These are phyloP conservation scores for Fragilariopsis cylindrus DNA, from an alignment of 108 stramenopile species.

Conservation along the genomic window DNA sequence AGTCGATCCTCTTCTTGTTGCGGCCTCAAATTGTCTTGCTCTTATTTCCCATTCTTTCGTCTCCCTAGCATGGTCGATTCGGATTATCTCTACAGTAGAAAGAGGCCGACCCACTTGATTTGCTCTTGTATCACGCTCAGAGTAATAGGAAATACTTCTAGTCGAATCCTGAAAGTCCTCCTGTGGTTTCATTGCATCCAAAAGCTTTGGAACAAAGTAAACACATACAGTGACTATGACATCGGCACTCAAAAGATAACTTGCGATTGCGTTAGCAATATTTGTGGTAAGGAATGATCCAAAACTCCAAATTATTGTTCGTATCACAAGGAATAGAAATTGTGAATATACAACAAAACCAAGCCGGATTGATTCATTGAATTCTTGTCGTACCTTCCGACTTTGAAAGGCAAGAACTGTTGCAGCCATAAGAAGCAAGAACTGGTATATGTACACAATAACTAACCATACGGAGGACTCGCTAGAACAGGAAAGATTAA, in stretches of 20 bases:
- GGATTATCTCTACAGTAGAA: no score
- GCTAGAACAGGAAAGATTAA: slow-evolving; percentile 18
- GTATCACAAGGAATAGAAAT: slow-evolving; percentile 19
- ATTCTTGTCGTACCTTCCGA: slow-evolving; percentile 25
- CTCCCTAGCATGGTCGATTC: no score
- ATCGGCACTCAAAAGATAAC: slow-evolving; percentile 17
- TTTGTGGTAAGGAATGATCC: neutral
- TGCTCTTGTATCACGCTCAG: no score
- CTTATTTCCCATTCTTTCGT: no score
- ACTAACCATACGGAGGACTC: slow-evolving; percentile 5
- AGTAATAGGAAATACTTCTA: no score
- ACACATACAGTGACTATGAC: slow-evolving; percentile 11
- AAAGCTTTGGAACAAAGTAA: slow-evolving; percentile 35
- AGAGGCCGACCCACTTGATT: no score
- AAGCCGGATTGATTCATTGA: slow-evolving; percentile 32
- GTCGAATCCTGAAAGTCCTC: no score
- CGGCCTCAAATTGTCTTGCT: no score
- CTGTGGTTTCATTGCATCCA: slow-evolving; percentile 12
- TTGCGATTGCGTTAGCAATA: neutral
- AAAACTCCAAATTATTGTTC: neutral
- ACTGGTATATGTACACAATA: slow-evolving; percentile 12
- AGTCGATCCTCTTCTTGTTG: no score
- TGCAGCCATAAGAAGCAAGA: slow-evolving; percentile 23
- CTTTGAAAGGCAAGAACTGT: slow-evolving; percentile 29
- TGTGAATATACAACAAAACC: slow-evolving; percentile 30